Evolutionary conservation across 768 basidiomycete genomes (phyloP), one percentile per base, ranked within the genome.

Genomic region (Phaeotremella skinneri): DNA sequence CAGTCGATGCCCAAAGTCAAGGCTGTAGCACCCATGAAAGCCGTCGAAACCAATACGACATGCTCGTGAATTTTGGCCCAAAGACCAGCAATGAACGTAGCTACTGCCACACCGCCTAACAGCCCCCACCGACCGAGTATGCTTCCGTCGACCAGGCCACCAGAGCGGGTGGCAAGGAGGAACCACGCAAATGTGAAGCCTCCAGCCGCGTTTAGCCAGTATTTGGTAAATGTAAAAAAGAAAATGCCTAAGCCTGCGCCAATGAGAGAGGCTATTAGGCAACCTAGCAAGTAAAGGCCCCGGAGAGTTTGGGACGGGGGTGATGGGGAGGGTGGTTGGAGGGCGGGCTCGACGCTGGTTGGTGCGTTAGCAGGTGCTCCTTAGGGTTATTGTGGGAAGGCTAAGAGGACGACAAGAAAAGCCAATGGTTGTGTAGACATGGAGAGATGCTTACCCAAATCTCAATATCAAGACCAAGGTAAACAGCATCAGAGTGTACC

Each of bases 1-100:
- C 93, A 96, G 77, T 97, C 93, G 37, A 96, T 85, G 20, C 94
- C 94, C 14, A 97, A 81, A 56, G 92, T 90, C 76, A 96, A 87
- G 0, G 91, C 87, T 20, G 87, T 87, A 25, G 92, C 86, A 5
- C 93, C 93, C 63, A 96, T 90, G 62, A 68, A 73, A 14, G 91
- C 88, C 39, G 92, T 94, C 58, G 89, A 87, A 52, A 88, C 79
- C 67, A 97, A 85, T 55, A 96, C 79, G 71, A 91, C 81, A 75
- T 91, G 88, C 79, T 90, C 89, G 76, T 93, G 90, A 65, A 90
- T 81, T 81, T 84, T 88, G 59, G 88, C 88, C 66, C 91, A 84
- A 25, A 92, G 89, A 76, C 88, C 88, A 43, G 89, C 78, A 31
- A 88, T 82, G 75, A 97, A 93, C 51, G 88, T 87, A 52, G 86